Percentiles rank a stretch among this genome's conserved stretches.
These are phyloP conservation scores for Aspergillus jensenii DNA, from an alignment of 2,329 filamentous ascomycete species.

Conservation along the genomic window DNA sequence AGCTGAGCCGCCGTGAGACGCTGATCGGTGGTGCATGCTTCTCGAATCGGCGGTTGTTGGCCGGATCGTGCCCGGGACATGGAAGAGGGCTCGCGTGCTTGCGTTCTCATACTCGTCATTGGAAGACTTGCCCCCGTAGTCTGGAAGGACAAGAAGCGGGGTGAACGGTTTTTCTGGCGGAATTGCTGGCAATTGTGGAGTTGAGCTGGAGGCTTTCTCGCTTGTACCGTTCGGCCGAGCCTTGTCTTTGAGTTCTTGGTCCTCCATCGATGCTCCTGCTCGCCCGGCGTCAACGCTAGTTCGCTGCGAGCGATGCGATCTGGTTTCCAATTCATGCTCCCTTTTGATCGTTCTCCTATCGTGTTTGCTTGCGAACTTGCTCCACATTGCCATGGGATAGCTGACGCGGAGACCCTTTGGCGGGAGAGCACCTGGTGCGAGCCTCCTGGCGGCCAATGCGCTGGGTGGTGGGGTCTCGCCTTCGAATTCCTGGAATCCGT, in stretches of 20 bases:
- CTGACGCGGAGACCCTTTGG: constrained; percentile 53
- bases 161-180: constrained; percentile 17
- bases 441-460: constrained; percentile 71
- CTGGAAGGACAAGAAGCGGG: constrained; percentile 30
- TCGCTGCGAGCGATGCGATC: constrained; percentile 22
- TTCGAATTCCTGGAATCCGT: constrained; percentile 69
- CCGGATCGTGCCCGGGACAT: constrained; percentile 26
- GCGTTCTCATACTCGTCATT: constrained; percentile 33
- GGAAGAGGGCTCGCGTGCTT: constrained; percentile 34
- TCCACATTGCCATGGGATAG: constrained; percentile 79
- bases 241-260: background rate
- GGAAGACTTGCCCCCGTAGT: constrained; percentile 24
- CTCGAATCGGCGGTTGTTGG: constrained; percentile 21
- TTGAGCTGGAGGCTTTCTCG: background rate
- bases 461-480: constrained; percentile 81
- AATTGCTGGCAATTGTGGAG: background rate
- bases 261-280: constrained; percentile 25
- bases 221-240: background rate
- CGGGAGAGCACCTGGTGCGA: constrained; percentile 31
- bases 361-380: constrained; percentile 82
- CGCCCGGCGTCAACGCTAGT: constrained; percentile 28
- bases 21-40: constrained; percentile 14
- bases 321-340: constrained; percentile 26
- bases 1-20: constrained; percentile 25
- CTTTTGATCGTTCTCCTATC: constrained; percentile 68